phyloP scores from a whole-genome alignment of 441 rosid genomes.

The Gossypium trilobum region DNA sequence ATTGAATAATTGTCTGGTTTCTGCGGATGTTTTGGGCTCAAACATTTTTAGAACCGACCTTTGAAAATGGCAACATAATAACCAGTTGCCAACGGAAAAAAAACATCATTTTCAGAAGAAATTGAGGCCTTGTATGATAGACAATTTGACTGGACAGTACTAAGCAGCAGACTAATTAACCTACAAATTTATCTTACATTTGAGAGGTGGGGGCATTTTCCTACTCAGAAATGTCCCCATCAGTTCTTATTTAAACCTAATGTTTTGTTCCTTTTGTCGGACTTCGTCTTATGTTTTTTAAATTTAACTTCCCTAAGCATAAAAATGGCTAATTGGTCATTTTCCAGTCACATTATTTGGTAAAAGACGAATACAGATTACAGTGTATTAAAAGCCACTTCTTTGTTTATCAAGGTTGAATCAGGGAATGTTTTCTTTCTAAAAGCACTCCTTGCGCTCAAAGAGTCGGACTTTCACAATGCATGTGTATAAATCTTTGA shows the following conservation, averaged over 20 bases:
- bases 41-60: neutral
- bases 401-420: neutral
- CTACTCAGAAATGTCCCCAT: neutral
- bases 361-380: neutral
- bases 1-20: neutral
- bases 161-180: neutral
- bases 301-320: neutral
- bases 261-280: neutral
- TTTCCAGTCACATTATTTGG: neutral
- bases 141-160: neutral
- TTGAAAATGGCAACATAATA: neutral
- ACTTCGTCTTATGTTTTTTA: neutral
- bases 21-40: neutral
- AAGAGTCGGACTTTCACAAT: neutral
- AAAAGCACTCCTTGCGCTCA: neutral
- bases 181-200: neutral
- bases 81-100: neutral
- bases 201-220: neutral
- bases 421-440: neutral
- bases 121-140: neutral
- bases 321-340: neutral
- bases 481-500: neutral
- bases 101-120: neutral
- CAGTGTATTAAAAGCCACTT: neutral
- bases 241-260: neutral